Conservation (phyloP, 192 early-diverging fungal genomes). For the Entophlyctis luteolus region DNA sequence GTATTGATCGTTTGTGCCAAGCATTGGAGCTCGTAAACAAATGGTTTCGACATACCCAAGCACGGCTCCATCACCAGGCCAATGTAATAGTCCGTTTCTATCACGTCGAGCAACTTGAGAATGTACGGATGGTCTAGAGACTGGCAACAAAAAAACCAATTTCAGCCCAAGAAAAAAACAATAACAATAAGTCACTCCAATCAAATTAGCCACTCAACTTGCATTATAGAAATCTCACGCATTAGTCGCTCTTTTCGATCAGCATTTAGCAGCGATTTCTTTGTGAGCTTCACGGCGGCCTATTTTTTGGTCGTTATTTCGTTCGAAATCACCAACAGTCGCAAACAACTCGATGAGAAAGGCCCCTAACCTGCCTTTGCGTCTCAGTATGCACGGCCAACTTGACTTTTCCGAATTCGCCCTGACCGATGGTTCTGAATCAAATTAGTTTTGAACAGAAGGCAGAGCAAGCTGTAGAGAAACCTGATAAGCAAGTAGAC, state of each 20-base stretch:
- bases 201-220: no score
- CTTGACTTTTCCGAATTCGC: conserved; percentile 61
- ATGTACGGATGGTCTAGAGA: conserved; percentile 86
- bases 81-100: conserved; percentile 94
- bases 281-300: conserved; percentile 95
- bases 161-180: no score
- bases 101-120: conserved; percentile 88
- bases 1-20: neutral
- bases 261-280: conserved; percentile 81
- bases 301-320: conserved; percentile 9
- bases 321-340: neutral
- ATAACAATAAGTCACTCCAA: no score
- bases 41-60: no score
- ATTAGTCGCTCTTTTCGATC: conserved; percentile 84
- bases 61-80: conserved; percentile 90
- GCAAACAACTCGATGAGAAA: no score
- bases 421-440: conserved; percentile 46
- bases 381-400: conserved; percentile 41
- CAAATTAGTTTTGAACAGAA: neutral
- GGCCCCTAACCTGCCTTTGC: conserved; percentile 34
- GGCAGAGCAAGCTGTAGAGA: neutral
- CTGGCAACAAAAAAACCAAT: no score
- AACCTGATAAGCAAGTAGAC: conserved; percentile 16
- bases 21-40: no score
- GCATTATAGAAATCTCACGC: conserved; percentile 88